phyloP scores from a whole-genome alignment of 148 eudicot genomes.

The Camellia granthamiana region DNA sequence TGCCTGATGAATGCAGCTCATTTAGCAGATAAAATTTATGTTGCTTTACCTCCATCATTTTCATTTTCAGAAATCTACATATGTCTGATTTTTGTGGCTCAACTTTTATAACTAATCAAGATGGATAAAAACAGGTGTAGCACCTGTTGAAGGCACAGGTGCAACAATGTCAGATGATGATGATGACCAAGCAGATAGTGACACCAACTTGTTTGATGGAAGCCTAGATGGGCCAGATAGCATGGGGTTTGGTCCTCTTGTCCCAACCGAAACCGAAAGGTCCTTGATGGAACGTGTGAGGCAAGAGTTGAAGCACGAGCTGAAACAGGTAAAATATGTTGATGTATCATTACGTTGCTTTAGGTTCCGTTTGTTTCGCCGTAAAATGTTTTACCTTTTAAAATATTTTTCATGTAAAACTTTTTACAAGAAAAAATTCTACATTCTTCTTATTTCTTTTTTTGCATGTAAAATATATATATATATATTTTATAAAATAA shows the following conservation, averaged over 20 bases:
- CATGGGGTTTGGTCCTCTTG: conserved; percentile 86
- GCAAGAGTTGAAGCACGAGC: conserved; percentile 78
- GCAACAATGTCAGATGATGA: conserved; percentile 93
- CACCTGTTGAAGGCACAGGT: conserved; percentile 91
- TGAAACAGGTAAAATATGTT: conserved; percentile 55
- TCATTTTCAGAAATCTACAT: not conserved
- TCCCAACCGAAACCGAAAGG: conserved; percentile 82
- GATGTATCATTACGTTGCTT: not conserved
- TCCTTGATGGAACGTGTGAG: conserved; percentile 96
- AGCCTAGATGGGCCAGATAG: conserved; percentile 59
- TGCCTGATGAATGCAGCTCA: not conserved
- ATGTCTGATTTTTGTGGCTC: not conserved
- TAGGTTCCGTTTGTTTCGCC: not conserved
- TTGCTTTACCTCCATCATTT: not conserved
- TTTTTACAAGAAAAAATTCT: no score
- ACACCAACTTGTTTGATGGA: conserved; percentile 67
- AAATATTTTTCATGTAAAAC: no score
- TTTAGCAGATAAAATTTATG: not conserved
- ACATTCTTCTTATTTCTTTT: no score
- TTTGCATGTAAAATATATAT: no score
- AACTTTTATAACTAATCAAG: not conserved
- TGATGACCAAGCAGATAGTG: conserved; percentile 72
- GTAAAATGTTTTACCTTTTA: no score
- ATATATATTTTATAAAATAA: no score
- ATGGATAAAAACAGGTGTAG: conserved; percentile 58